Conservation (phyloP, 169 alveolate genomes). For the Plasmodium yoelii region DNA sequence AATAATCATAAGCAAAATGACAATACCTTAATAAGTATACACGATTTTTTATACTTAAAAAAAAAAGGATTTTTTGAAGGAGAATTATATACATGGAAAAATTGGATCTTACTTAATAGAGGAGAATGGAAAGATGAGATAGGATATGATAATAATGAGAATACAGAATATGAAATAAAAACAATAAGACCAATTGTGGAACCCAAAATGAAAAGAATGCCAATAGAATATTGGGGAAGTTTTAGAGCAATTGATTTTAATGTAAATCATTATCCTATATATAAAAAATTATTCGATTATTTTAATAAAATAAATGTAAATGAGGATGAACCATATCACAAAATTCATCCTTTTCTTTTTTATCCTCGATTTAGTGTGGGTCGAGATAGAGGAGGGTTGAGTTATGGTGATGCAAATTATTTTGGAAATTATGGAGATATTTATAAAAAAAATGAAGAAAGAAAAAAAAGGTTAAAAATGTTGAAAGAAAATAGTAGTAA, state of each 20-base stretch:
- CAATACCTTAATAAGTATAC: conserved; percentile 33
- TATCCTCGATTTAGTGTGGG: conserved; percentile 80
- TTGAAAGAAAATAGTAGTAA: background rate
- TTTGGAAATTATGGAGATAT: conserved; percentile 83
- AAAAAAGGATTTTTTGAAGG: conserved; percentile 84
- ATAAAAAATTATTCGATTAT: conserved; percentile 77
- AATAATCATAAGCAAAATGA: background rate
- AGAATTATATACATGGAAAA: conserved; percentile 82
- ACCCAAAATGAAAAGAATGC: conserved; percentile 83
- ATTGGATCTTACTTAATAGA: conserved; percentile 82
- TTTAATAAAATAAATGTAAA: conserved; percentile 77
- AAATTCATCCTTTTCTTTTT: conserved; percentile 78
- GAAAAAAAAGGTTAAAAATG: conserved; percentile 74
- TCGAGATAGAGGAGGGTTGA: conserved; percentile 81
- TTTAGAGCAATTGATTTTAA: conserved; percentile 82
- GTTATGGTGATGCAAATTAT: conserved; percentile 80
- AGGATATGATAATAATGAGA: background rate
- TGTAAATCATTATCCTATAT: conserved; percentile 72
- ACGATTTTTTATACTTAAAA: conserved; percentile 67
- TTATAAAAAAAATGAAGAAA: conserved; percentile 74
- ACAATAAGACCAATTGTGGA: conserved; percentile 67
- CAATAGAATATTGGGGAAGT: conserved; percentile 86
- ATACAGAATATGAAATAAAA: conserved; percentile 78
- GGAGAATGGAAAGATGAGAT: conserved; percentile 78
- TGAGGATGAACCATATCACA: conserved; percentile 77